Percentiles rank a stretch among this genome's conserved stretches.
These are phyloP conservation scores for Botrytis elliptica DNA, from an alignment of 2,329 filamentous ascomycete genomes.

Conservation along the genomic window DNA sequence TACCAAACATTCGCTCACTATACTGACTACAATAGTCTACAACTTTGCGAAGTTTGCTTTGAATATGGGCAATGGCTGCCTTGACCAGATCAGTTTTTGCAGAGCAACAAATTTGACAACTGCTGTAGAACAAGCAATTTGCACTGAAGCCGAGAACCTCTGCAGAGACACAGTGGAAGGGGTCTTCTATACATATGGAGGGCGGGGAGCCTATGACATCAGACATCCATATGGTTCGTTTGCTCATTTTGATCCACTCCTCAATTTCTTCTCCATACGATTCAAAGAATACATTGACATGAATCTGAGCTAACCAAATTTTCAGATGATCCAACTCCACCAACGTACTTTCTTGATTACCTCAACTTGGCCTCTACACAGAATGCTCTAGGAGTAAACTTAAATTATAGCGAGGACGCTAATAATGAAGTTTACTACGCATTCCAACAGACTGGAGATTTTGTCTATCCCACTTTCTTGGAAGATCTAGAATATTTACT, in stretches of 20 bases:
- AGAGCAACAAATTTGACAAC: constrained; percentile 46
- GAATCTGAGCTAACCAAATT: not conserved
- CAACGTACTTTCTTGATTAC: constrained; percentile 47
- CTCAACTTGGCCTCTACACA: constrained; percentile 22
- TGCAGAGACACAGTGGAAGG: constrained; percentile 56
- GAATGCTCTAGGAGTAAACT: constrained; percentile 23
- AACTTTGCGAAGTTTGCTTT: constrained; percentile 53
- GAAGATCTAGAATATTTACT: constrained; percentile 47
- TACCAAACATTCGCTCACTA: not conserved
- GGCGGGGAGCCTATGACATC: constrained; percentile 51
- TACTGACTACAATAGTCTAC: constrained; percentile 44
- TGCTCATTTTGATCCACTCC: not conserved
- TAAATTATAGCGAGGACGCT: constrained; percentile 17
- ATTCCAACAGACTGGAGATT: constrained; percentile 54
- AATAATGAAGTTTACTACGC: constrained; percentile 45
- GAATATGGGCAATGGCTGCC: constrained; percentile 42
- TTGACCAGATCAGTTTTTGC: constrained; percentile 49
- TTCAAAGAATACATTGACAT: not conserved
- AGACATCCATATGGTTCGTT: constrained; percentile 44
- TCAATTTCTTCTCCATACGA: not conserved
- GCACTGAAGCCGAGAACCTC: constrained; percentile 52
- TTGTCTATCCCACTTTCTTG: constrained; percentile 59
- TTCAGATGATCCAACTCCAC: constrained; percentile 50
- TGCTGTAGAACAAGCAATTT: constrained; percentile 42
- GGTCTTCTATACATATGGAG: constrained; percentile 38